A percentile compares a stretch with the other conserved stretches of the same genome.
Evolutionary conservation across 352 stramenopile genomes (phyloP).

Genomic region (Chrysophaeum taylorii): DNA sequence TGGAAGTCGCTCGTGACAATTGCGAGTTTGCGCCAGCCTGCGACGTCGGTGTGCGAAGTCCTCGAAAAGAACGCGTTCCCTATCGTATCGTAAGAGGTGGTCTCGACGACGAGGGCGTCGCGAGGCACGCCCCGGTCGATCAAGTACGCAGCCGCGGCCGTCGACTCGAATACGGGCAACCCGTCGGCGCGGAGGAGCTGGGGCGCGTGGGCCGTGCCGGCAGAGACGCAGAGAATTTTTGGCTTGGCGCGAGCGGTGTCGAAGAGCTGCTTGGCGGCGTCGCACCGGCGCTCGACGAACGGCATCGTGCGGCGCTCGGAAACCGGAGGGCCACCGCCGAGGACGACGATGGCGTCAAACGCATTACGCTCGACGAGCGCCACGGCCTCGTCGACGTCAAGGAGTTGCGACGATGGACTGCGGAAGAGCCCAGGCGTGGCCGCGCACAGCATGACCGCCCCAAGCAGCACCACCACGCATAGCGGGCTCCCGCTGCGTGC

Average conservation of each 20-base stretch:
- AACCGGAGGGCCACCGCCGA: background rate
- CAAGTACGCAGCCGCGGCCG: background rate
- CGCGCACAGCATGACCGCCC: too few species aligned
- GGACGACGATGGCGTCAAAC: slow-evolving; percentile 13
- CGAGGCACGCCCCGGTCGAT: too few species aligned
- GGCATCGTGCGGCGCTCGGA: too few species aligned
- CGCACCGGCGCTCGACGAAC: too few species aligned
- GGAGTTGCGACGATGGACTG: too few species aligned
- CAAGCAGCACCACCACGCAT: too few species aligned
- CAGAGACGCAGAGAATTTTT: background rate
- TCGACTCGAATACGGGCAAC: background rate
- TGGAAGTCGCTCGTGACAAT: slow-evolving; percentile 10
- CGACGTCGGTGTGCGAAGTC: background rate
- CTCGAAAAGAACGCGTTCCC: slow-evolving; percentile 6
- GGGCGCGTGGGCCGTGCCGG: background rate
- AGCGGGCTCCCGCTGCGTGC: too few species aligned
- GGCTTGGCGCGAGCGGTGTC: background rate
- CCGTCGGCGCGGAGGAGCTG: background rate
- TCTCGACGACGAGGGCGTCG: slow-evolving; percentile 1
- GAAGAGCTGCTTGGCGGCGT: background rate
- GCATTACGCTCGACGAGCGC: too few species aligned
- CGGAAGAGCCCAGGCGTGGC: too few species aligned
- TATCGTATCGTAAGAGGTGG: background rate
- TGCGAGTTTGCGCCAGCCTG: background rate
- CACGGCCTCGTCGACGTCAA: too few species aligned